These are phyloP conservation scores for Penicillium sp. DNA, from an alignment of 2,329 filamentous ascomycete species.

Conservation along the genomic window DNA sequence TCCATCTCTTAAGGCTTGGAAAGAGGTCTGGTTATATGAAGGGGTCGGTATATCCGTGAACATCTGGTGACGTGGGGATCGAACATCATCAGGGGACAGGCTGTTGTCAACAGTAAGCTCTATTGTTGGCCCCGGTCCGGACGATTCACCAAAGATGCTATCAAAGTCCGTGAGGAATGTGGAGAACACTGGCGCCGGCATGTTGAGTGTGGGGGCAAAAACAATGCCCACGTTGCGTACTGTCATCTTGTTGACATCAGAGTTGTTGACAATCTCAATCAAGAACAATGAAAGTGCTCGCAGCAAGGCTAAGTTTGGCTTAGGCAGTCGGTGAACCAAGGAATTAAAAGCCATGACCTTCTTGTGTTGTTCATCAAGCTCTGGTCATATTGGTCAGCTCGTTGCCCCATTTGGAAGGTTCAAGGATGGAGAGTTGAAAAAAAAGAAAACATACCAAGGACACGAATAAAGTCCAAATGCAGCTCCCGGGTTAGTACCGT, in stretches of 20 bases:
- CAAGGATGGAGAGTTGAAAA: not conserved
- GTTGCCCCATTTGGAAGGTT: not conserved
- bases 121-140: conserved; percentile 25
- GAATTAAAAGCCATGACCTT: conserved; percentile 74
- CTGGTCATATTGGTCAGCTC: conserved; percentile 36
- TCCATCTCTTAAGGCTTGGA: conserved; percentile 36
- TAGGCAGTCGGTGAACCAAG: conserved; percentile 75
- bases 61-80: conserved; percentile 63
- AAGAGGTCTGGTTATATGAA: conserved; percentile 58
- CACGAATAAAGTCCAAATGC: conserved; percentile 80
- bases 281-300: conserved; percentile 84
- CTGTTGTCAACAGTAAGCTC: conserved; percentile 45
- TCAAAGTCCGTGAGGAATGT: conserved; percentile 89
- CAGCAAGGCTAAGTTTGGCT: conserved; percentile 75
- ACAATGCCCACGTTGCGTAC: conserved; percentile 97
- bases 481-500: conserved; percentile 89
- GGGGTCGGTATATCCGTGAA: conserved; percentile 66
- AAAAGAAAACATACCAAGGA: conserved; percentile 59
- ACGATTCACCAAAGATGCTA: conserved; percentile 71
- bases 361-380: conserved; percentile 69
- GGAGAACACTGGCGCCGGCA: conserved; percentile 90
- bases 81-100: conserved; percentile 56
- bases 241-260: conserved; percentile 94
- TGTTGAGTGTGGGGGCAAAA: conserved; percentile 94
- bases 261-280: conserved; percentile 86